Percentiles rank a stretch among this genome's conserved stretches.
phyloP scores from a whole-genome alignment of 331 rosid species.

The Quercus lobata region DNA sequence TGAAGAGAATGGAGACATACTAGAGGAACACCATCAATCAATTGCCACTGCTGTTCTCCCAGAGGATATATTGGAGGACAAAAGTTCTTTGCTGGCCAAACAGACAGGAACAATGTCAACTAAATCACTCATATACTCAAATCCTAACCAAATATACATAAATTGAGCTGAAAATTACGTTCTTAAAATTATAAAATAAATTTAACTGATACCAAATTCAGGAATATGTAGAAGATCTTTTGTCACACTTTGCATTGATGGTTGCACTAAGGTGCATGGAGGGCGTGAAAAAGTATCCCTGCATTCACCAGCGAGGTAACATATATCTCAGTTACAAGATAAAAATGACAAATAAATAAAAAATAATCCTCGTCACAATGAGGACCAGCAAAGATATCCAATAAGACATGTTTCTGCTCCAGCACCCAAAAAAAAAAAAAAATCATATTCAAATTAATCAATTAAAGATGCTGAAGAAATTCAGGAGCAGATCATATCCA shows the following conservation, averaged over 20 bases:
- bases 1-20: constrained; percentile 74
- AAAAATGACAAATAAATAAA: background rate
- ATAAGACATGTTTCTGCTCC: background rate
- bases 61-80: constrained; percentile 92
- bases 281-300: constrained; percentile 85
- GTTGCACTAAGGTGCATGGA: constrained; percentile 91
- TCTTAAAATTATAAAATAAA: constrained; percentile 13
- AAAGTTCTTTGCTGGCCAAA: constrained; percentile 67
- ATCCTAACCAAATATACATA: background rate
- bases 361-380: background rate
- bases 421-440: background rate
- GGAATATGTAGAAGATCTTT: constrained; percentile 54
- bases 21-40: constrained; percentile 62
- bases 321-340: constrained; percentile 17
- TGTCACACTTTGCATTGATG: constrained; percentile 59
- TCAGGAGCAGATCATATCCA: background rate
- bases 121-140: constrained; percentile 10
- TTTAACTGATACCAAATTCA: constrained; percentile 58
- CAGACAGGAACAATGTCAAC: constrained; percentile 23
- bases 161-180: constrained; percentile 10
- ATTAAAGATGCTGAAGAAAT: background rate
- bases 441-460: background rate
- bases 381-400: constrained; percentile 11
- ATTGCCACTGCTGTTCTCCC: constrained; percentile 67
- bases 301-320: constrained; percentile 25